Evolutionary conservation across 768 basidiomycete species (phyloP).

Genomic region (Amanita molliuscula): DNA sequence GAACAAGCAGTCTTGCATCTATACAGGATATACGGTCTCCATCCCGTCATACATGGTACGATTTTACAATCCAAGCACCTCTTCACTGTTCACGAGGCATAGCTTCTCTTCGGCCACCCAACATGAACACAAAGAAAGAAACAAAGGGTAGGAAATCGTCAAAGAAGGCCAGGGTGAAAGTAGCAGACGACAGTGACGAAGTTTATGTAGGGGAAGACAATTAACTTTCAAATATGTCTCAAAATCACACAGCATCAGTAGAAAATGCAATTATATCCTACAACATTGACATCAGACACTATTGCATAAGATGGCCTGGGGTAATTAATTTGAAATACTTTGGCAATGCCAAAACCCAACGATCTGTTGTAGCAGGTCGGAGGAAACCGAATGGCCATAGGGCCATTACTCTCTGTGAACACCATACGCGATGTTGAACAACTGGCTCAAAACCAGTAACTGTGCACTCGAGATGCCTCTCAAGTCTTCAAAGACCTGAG

Average conservation of each 20-base stretch:
- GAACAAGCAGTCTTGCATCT: constrained; percentile 89
- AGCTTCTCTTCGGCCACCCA: constrained; percentile 36
- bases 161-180: constrained; percentile 16
- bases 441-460: no score
- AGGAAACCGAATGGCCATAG: no score
- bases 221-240: background rate
- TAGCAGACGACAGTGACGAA: background rate
- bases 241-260: background rate
- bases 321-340: background rate
- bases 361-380: no score
- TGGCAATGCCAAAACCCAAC: no score
- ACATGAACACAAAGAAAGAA: constrained; percentile 29
- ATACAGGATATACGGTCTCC: constrained; percentile 65
- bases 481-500: background rate
- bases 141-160: constrained; percentile 34
- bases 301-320: background rate
- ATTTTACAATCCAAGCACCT: background rate
- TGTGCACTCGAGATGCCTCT: background rate
- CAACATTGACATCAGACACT: background rate
- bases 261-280: background rate
- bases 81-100: background rate
- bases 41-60: constrained; percentile 52
- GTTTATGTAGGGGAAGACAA: background rate
- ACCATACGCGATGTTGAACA: no score
- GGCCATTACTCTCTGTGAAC: no score